Conservation (phyloP, 768 basidiomycete genomes). For the Chlorophyllum brunneum region DNA sequence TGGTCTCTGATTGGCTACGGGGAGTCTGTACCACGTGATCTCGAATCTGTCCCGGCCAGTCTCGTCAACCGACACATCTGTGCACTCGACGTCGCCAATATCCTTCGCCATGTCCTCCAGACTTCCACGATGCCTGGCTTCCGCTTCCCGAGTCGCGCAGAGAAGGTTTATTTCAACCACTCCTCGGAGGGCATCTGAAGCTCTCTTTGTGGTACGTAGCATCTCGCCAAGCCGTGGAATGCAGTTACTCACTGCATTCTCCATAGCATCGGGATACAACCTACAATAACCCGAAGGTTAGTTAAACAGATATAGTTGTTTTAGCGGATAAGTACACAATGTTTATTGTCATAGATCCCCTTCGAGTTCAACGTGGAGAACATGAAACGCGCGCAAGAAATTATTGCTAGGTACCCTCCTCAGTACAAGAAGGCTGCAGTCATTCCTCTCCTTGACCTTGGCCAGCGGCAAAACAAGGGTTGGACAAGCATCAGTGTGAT, state of each 20-base stretch:
- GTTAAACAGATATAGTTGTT: slow-evolving; percentile 7
- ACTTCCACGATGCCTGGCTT: slow-evolving; percentile 28
- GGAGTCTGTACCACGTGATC: slow-evolving; percentile 10
- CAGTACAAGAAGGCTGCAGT: slow-evolving; percentile 99
- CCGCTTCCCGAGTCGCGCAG: slow-evolving; percentile 16
- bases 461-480: slow-evolving; percentile 95
- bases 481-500: slow-evolving; percentile 99
- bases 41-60: slow-evolving; percentile 15
- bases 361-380: slow-evolving; percentile 85
- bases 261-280: slow-evolving; percentile 88
- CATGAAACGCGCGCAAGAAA: slow-evolving; percentile 79
- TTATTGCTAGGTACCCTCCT: slow-evolving; percentile 90
- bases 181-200: slow-evolving; percentile 61
- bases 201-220: slow-evolving; percentile 77
- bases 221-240: slow-evolving; percentile 10
- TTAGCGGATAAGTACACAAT: slow-evolving; percentile 6
- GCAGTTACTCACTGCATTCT: slow-evolving; percentile 10
- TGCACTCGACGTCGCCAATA: slow-evolving; percentile 12
- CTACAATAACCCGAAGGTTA: slow-evolving; percentile 89
- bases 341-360: slow-evolving; percentile 68
- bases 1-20: not conserved
- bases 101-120: slow-evolving; percentile 27
- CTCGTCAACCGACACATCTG: slow-evolving; percentile 13
- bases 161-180: slow-evolving; percentile 41
- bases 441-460: slow-evolving; percentile 94